A percentile compares a stretch with the other conserved stretches of the same genome.
phyloP scores from a whole-genome alignment of 306 rosid species.

The Comarum palustre region DNA sequence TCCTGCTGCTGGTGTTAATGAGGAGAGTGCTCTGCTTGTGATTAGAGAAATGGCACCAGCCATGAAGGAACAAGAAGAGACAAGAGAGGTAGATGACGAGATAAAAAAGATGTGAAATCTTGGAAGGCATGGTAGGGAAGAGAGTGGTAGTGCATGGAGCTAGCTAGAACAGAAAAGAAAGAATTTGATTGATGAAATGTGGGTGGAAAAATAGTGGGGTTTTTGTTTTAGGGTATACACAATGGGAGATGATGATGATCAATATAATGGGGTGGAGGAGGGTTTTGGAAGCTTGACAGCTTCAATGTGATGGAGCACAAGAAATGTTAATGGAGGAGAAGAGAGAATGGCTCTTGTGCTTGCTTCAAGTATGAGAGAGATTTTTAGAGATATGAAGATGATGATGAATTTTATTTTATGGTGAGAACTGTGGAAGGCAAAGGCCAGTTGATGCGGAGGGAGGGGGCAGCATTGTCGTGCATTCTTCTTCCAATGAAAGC shows the following conservation, averaged over 20 bases:
- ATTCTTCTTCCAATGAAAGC: conserved; percentile 74
- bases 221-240: conserved; percentile 22
- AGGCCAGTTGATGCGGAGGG: conserved; percentile 57
- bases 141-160: conserved; percentile 22
- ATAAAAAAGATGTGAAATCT: conserved; percentile 33
- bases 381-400: not conserved
- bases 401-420: conserved; percentile 7
- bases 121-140: conserved; percentile 36
- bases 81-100: conserved; percentile 48
- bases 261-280: conserved; percentile 4
- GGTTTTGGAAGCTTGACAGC: conserved; percentile 51
- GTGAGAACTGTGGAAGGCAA: conserved; percentile 18
- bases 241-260: not conserved
- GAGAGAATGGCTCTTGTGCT: conserved; percentile 33
- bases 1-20: conserved; percentile 32
- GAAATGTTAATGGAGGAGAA: conserved; percentile 32
- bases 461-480: conserved; percentile 59
- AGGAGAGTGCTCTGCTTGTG: conserved; percentile 5
- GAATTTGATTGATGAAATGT: conserved; percentile 3
- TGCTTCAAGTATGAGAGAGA: conserved; percentile 45
- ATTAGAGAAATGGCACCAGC: conserved; percentile 12
- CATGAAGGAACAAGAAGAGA: conserved; percentile 36
- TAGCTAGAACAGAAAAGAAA: conserved; percentile 25
- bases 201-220: conserved; percentile 21
- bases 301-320: conserved; percentile 24